A percentile compares a stretch with the other conserved stretches of the same genome.
Conservation (phyloP, 148 eudicot genomes). For the Rhododendron vialii region DNA sequence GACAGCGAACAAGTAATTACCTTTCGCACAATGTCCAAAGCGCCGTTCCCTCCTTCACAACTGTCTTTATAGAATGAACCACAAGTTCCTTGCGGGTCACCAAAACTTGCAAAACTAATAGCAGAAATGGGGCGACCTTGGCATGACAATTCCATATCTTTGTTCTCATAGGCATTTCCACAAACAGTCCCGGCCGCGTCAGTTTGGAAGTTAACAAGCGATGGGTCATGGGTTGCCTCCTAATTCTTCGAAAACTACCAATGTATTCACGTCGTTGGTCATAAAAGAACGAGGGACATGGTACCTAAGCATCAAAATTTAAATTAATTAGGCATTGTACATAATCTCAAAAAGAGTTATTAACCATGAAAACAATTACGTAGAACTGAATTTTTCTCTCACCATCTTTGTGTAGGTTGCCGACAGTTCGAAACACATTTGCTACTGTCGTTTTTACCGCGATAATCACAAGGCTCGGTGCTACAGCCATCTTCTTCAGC, state of each 20-base stretch:
- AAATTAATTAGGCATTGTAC: neutral
- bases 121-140: constrained; percentile 33
- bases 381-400: neutral
- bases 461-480: constrained; percentile 49
- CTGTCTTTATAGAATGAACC: constrained; percentile 39
- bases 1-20: neutral
- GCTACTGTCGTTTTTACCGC: constrained; percentile 35
- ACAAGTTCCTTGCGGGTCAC: constrained; percentile 43
- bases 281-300: constrained; percentile 64
- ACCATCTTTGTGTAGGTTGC: constrained; percentile 59
- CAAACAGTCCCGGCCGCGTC: constrained; percentile 32
- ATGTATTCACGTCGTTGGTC: constrained; percentile 32
- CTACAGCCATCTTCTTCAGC: constrained; percentile 41
- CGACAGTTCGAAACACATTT: constrained; percentile 52
- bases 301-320: constrained; percentile 29
- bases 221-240: constrained; percentile 69
- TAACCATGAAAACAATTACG: neutral
- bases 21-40: constrained; percentile 29
- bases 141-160: constrained; percentile 35
- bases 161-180: constrained; percentile 45
- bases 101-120: constrained; percentile 48
- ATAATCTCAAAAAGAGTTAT: neutral
- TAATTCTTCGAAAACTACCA: constrained; percentile 61
- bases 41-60: constrained; percentile 29
- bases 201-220: constrained; percentile 51